Conservation (phyloP, 352 stramenopile species). For the Poterioochromonas sp. region DNA sequence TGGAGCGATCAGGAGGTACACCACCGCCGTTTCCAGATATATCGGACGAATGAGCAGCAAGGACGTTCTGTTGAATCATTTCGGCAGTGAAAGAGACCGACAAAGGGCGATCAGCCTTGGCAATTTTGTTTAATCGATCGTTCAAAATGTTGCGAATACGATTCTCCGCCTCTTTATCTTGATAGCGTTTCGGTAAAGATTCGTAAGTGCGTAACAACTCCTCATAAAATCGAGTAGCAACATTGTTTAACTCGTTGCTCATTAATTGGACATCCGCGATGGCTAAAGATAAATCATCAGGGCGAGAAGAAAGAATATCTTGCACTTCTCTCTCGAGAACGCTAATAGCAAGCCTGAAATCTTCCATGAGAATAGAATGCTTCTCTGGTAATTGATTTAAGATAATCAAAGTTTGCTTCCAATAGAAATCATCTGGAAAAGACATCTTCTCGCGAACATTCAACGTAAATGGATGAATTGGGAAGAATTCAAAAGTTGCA, state of each 20-base stretch:
- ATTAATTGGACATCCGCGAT: constrained; percentile 57
- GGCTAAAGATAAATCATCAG: constrained; percentile 56
- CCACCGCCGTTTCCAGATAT: too few species aligned
- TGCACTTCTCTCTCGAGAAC: background rate
- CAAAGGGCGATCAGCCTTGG: too few species aligned
- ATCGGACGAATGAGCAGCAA: too few species aligned
- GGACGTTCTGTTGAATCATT: too few species aligned
- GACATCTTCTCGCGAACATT: constrained; percentile 48
- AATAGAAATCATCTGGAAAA: background rate
- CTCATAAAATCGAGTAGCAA: background rate
- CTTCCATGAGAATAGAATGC: constrained; percentile 50
- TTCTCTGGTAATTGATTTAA: constrained; percentile 52
- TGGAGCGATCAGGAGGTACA: too few species aligned
- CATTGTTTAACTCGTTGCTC: constrained; percentile 54
- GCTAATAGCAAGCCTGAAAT: constrained; percentile 51
- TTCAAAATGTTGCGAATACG: background rate
- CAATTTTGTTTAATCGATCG: background rate
- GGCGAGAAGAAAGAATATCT: constrained; percentile 45
- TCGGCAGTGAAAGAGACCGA: too few species aligned
- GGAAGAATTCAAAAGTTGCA: constrained; percentile 63
- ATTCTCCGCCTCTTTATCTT: background rate
- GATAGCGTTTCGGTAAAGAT: background rate
- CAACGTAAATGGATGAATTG: constrained; percentile 58
- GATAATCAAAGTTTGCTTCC: background rate
- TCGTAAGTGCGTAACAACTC: background rate